Evolutionary conservation across 1,139 yeast species (phyloP), one percentile per base, ranked within the genome.

Genomic region (Spathaspora sp.): DNA sequence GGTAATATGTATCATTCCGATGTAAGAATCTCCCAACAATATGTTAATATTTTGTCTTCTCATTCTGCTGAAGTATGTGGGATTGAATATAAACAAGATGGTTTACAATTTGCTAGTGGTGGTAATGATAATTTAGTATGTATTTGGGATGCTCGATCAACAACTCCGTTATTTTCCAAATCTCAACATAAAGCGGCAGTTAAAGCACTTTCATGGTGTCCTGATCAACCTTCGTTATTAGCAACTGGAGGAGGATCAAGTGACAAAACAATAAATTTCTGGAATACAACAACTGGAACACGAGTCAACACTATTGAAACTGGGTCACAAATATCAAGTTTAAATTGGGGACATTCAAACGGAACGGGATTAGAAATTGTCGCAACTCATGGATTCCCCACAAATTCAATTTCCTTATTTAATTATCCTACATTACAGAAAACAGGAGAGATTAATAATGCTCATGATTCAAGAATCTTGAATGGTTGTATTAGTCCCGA

Each of bases 181-280:
- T 80, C 86, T 18, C 81, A 82, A 49, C 99, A 93, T 65, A 84
- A 80, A 38, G 97, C 98, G 0, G 99, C 99, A 0, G 97, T 93
- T 13, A 95, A 95, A 66, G 98, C 99, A 1, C 68, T 95, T 46
- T 84, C 95, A 13, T 95, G 97, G 97, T 89, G 96, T 61, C 99
- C 98, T 0, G 86, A 86, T 65, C 95, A 89, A 56, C 70, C 74
- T 29, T 86, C 88, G 52, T 67, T 93, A 45, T 73, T 95, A 45
- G 97, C 98, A 8, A 87, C 97, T 2, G 99, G 99, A 8, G 99
- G 99, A 44, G 99, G 99, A 17, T 85, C 96, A 10, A 81, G 89
- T 27, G 98, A 95, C 67, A 86, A 84, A 61, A 81, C 86, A 45
- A 89, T 95, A 49, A 91, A 93, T 66, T 90, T 95, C 67, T 95